A percentile compares a stretch with the other conserved stretches of the same genome.
Conservation (phyloP, 2,329 filamentous ascomycete genomes). For the Colletotrichum navitas region DNA sequence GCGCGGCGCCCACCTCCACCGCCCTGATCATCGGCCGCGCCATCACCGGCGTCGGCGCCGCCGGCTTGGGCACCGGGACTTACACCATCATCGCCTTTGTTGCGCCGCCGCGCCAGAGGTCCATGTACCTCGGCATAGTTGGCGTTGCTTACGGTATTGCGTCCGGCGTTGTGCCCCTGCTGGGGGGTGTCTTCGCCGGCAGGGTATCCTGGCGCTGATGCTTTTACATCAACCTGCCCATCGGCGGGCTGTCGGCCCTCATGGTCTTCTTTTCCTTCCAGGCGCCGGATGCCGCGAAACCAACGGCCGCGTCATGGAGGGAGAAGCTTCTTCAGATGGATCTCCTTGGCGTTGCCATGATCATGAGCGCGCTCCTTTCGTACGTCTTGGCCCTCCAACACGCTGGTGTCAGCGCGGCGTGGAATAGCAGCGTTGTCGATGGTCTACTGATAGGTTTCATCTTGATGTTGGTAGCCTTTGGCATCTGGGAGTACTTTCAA, state of each 20-base stretch:
- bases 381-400: slow-evolving; percentile 62
- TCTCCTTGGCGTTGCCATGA: slow-evolving; percentile 57
- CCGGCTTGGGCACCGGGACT: slow-evolving; percentile 49
- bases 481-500: slow-evolving; percentile 55
- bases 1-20: slow-evolving; percentile 3
- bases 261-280: slow-evolving; percentile 46
- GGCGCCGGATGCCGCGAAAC: slow-evolving; percentile 40
- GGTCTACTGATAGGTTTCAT: slow-evolving; percentile 50
- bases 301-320: slow-evolving; percentile 40
- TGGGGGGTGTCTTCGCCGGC: slow-evolving; percentile 53
- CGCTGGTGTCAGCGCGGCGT: slow-evolving; percentile 58
- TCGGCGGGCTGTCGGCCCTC: slow-evolving; percentile 49
- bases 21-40: slow-evolving; percentile 31
- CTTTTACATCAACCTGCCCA: slow-evolving; percentile 41
- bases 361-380: slow-evolving; percentile 59
- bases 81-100: slow-evolving; percentile 51
- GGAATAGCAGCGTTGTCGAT: slow-evolving; percentile 59
- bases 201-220: slow-evolving; percentile 43
- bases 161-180: slow-evolving; percentile 50
- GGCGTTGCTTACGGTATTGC: slow-evolving; percentile 51
- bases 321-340: slow-evolving; percentile 49
- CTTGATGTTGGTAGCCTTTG: slow-evolving; percentile 49
- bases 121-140: slow-evolving; percentile 50
- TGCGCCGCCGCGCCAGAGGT: slow-evolving; percentile 47
- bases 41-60: slow-evolving; percentile 23